Evolutionary conservation across 768 basidiomycete species (phyloP), one percentile per base, ranked within the genome.

Genomic region (Russula abietina): DNA sequence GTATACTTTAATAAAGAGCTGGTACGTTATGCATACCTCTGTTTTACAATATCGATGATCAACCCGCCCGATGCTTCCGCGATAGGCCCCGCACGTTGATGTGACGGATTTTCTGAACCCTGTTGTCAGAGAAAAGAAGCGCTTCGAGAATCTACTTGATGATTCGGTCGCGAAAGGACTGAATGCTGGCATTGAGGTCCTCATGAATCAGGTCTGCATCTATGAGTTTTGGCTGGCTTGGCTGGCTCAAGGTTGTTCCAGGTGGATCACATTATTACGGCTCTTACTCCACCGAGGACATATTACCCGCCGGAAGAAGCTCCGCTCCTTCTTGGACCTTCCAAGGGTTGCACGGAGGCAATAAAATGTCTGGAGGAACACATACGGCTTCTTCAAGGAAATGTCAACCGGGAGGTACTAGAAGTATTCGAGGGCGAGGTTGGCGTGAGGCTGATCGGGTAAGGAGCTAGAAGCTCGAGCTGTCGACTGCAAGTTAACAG

Each of bases 381-480:
- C 73, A 96, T 95, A 71, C 88, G 88, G 67, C 79, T 98, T 53
- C 75, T 99, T 55, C 89, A 88, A 66, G 96, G 95, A 0, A 97
- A 91, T 66, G 96, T 96, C 53, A 95, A 89, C 71, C 90, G 92
- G 72, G 96, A 98, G 68, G 94, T 98, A 3, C 76, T 99, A 38
- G 97, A 98, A 71, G 96, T 99, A 4, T 98, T 99, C 74, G 93
- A 98, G 72, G 91, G 95, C 74, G 97, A 99, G 74, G 90, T 99
- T 51, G 96, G 96, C 6, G 87, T 97, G 61, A 85, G 97, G 41
- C 65, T 75, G 39, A 73, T 73, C 30, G 68, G 65, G 74, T 75
- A 54, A 39, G 67, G 65, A 9, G 17, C 41, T 43, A 43, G 10
- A 19, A 16, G 36, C 43, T 57, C 36, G 17, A 14, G 39, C 8